A percentile compares a stretch with the other conserved stretches of the same genome.
phyloP scores from a whole-genome alignment of 2,329 filamentous ascomycete genomes.

The Penicillium italicum region DNA sequence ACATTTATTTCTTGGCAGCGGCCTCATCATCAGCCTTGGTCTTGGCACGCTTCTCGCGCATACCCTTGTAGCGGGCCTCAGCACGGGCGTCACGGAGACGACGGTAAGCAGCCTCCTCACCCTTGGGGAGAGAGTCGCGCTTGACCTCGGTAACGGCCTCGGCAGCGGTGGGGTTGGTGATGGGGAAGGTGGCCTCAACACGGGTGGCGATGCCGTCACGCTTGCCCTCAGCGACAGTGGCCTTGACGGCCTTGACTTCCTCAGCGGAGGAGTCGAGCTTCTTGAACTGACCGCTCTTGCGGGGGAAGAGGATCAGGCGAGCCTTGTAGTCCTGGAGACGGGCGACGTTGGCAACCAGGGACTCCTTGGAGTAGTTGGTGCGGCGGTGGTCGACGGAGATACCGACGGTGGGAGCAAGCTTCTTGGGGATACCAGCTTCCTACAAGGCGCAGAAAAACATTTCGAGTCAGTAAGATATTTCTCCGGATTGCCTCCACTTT shows the following conservation, averaged over 20 bases:
- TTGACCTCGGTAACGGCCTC: constrained; percentile 69
- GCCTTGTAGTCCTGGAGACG: constrained; percentile 97
- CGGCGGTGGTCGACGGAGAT: constrained; percentile 96
- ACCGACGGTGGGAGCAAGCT: constrained; percentile 91
- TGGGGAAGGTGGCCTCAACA: constrained; percentile 64
- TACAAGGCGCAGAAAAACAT: constrained; percentile 41
- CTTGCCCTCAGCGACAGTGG: constrained; percentile 49
- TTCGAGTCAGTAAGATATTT: constrained; percentile 7
- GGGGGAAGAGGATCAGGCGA: constrained; percentile 95
- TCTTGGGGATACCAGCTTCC: constrained; percentile 94
- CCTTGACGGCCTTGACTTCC: constrained; percentile 68
- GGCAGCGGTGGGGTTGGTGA: constrained; percentile 58
- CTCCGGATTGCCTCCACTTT: background rate
- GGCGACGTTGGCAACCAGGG: constrained; percentile 88
- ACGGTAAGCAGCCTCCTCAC: constrained; percentile 82
- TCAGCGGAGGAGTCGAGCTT: constrained; percentile 83
- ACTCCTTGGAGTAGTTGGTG: constrained; percentile 95
- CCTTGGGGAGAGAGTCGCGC: constrained; percentile 74
- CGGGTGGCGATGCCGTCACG: constrained; percentile 52
- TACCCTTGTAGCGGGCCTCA: constrained; percentile 76
- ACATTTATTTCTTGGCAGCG: constrained; percentile 51
- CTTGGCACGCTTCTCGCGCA: constrained; percentile 88
- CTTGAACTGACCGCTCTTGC: constrained; percentile 91
- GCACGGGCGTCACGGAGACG: constrained; percentile 79
- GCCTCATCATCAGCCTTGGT: constrained; percentile 70